Conservation (phyloP, 2,329 filamentous ascomycete species). For the Fusarium sp. region DNA sequence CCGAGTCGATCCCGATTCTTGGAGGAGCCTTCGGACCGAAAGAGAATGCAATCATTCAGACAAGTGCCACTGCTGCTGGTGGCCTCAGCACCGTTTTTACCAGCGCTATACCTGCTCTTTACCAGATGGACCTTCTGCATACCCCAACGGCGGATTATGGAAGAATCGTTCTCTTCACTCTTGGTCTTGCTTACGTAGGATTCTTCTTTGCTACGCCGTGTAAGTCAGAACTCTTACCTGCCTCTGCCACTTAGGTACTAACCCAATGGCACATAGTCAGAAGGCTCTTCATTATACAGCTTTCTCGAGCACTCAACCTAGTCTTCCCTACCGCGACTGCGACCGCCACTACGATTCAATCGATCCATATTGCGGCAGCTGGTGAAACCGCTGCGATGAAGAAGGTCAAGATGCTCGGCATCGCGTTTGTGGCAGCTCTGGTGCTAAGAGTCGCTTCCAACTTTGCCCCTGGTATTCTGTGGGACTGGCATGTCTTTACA, state of each 20-base stretch:
- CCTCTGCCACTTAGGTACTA: background rate
- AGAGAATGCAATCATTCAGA: background rate
- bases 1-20: background rate
- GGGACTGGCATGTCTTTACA: background rate
- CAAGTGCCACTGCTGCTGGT: background rate
- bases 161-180: background rate
- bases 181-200: background rate
- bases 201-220: background rate
- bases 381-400: background rate
- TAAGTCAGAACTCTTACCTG: background rate
- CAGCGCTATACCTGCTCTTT: background rate
- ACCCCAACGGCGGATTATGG: background rate
- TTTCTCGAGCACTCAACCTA: background rate
- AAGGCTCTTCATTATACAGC: rapidly evolving
- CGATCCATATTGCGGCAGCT: background rate
- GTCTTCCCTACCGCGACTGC: background rate
- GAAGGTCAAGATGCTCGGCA: background rate
- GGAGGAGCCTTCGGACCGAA: background rate
- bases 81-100: background rate
- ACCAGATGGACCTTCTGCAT: background rate
- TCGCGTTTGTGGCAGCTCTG: background rate
- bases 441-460: background rate
- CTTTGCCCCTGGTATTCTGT: background rate
- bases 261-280: background rate
- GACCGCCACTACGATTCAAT: background rate